Evolutionary conservation across 1,284 basidiomycete genomes (phyloP).

Genomic region (Ganoderma meredithae): DNA sequence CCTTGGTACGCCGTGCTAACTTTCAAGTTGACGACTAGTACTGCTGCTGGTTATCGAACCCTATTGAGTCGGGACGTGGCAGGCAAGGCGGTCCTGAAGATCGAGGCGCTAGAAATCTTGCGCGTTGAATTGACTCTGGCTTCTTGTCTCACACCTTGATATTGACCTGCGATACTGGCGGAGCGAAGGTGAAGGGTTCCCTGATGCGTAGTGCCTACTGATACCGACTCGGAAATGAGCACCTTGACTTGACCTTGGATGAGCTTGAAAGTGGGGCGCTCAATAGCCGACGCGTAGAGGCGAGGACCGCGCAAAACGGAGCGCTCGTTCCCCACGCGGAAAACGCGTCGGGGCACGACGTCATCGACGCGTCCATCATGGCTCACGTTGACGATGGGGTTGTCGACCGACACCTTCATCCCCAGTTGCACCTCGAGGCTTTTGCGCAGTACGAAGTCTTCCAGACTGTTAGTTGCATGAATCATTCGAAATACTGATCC

Average conservation of each 20-base stretch:
- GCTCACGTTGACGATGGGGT: not conserved
- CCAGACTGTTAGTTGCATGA: not conserved
- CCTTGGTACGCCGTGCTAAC: no score
- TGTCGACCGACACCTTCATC: not conserved
- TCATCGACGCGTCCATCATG: not conserved
- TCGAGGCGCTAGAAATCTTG: not conserved
- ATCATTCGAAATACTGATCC: not conserved
- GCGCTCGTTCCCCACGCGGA: conserved; percentile 2
- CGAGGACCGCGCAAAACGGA: conserved; percentile 2
- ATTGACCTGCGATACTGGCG: no score
- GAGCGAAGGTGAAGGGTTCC: no score
- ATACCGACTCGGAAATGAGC: not conserved
- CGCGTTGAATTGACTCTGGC: not conserved
- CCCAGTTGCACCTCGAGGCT: not conserved
- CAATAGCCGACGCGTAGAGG: not conserved
- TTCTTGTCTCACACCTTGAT: no score
- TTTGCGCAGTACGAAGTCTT: conserved; percentile 3
- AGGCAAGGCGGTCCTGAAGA: not conserved
- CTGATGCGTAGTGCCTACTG: no score
- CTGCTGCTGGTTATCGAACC: no score
- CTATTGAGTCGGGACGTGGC: no score
- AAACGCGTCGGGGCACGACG: not conserved
- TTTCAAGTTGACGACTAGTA: no score
- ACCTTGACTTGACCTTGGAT: not conserved
- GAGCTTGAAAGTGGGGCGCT: not conserved